Evolutionary conservation across 306 rosid species (phyloP).

Genomic region (Vigna reflexopilosa): DNA sequence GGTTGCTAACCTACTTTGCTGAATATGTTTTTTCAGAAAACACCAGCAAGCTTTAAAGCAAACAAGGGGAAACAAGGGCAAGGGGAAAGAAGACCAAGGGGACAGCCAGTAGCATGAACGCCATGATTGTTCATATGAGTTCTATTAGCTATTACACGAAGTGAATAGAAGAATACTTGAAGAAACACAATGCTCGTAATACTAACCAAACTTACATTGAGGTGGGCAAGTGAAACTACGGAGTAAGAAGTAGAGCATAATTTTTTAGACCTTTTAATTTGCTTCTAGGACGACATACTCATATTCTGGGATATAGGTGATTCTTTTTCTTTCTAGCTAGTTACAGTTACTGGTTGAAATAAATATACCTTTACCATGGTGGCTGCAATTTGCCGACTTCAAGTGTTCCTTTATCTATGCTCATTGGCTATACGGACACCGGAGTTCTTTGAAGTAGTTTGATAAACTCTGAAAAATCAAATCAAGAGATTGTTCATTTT

Average conservation of each 20-base stretch:
- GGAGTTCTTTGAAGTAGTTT: neutral
- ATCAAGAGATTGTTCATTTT: neutral
- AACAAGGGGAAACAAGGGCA: conserved; percentile 27
- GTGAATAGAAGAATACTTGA: conserved; percentile 32
- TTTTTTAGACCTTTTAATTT: neutral
- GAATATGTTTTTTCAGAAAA: conserved; percentile 48
- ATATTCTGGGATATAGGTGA: neutral
- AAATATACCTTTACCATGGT: neutral
- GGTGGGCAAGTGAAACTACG: conserved; percentile 7
- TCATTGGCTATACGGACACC: neutral
- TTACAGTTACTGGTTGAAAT: conserved; percentile 28
- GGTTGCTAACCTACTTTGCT: conserved; percentile 29
- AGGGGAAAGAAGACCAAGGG: conserved; percentile 24
- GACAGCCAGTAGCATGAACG: conserved; percentile 19
- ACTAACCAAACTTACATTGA: conserved; percentile 41
- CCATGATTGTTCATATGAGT: conserved; percentile 18
- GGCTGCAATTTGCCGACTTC: neutral
- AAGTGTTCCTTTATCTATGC: conserved; percentile 11
- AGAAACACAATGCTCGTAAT: conserved; percentile 36
- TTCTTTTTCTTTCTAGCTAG: conserved; percentile 13
- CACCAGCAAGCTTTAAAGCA: conserved; percentile 45
- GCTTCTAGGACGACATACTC: conserved; percentile 21
- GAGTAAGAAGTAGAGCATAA: conserved; percentile 30
- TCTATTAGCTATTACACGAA: conserved; percentile 25
- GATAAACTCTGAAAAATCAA: neutral